These are phyloP conservation scores for Pythium diclinum DNA, from an alignment of 352 stramenopile species.

Conservation along the genomic window DNA sequence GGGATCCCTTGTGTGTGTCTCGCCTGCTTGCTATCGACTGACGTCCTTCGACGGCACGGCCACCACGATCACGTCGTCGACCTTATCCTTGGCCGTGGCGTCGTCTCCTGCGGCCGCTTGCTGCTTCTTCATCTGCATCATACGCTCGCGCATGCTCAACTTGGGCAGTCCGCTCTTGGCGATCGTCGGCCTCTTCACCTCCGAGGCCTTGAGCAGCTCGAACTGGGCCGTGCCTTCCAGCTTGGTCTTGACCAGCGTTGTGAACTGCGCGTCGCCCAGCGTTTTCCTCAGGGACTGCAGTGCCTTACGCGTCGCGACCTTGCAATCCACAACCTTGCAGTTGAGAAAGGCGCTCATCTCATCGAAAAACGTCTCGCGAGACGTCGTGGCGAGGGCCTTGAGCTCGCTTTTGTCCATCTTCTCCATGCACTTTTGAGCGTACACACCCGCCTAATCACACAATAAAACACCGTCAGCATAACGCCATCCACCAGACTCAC, in stretches of 20 bases:
- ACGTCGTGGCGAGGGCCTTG: slow-evolving; percentile 41
- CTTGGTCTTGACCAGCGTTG: slow-evolving; percentile 52
- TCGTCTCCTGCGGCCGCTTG: slow-evolving; percentile 14
- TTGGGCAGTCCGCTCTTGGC: slow-evolving; percentile 22
- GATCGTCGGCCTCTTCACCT: slow-evolving; percentile 33
- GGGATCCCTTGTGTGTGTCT: background rate
- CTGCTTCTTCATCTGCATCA: slow-evolving; percentile 32
- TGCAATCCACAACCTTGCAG: slow-evolving; percentile 74
- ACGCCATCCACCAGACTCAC: background rate
- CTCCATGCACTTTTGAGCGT: slow-evolving; percentile 49
- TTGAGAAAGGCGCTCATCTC: slow-evolving; percentile 58
- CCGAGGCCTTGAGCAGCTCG: slow-evolving; percentile 62
- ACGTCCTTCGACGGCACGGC: slow-evolving; percentile 3
- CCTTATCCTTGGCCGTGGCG: background rate
- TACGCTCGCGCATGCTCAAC: slow-evolving; percentile 30
- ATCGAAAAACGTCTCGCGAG: slow-evolving; percentile 43
- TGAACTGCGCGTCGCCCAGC: slow-evolving; percentile 53
- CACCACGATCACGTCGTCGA: slow-evolving; percentile 16
- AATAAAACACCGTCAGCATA: background rate
- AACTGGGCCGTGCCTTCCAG: slow-evolving; percentile 48
- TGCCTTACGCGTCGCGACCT: slow-evolving; percentile 43
- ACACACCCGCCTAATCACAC: slow-evolving; percentile 28
- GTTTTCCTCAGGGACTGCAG: slow-evolving; percentile 47
- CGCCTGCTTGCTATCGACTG: slow-evolving; percentile 16
- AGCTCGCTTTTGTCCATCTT: slow-evolving; percentile 41